Evolutionary conservation across 495 filamentous ascomycete species (phyloP).

Genomic region (Aspergillus conjunctus): DNA sequence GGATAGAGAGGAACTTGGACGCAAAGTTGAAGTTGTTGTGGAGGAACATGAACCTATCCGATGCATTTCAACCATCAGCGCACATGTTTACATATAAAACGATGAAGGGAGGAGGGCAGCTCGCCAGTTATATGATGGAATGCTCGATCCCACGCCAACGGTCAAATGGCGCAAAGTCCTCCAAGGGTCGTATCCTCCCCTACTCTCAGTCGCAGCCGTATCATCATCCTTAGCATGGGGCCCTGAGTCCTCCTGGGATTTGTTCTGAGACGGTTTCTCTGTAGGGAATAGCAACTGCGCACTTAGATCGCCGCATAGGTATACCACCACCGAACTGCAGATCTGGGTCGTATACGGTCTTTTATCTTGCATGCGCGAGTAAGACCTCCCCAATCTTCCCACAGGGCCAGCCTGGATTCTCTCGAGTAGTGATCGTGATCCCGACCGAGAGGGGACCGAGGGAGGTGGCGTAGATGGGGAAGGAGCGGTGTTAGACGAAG

Average conservation of each 20-base stretch:
- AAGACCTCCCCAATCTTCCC: constrained; percentile 50
- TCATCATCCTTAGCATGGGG: constrained; percentile 16
- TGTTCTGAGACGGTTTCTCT: constrained; percentile 20
- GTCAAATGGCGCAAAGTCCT: constrained; percentile 70
- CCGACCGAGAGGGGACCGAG: constrained; percentile 46
- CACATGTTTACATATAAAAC: not conserved
- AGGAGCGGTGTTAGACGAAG: constrained; percentile 1
- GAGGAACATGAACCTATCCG: constrained; percentile 75
- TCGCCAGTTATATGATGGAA: constrained; percentile 82
- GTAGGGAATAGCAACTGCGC: constrained; percentile 64
- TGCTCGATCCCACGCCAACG: constrained; percentile 70
- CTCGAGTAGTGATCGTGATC: constrained; percentile 60
- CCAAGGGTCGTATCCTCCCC: constrained; percentile 65
- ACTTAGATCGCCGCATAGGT: constrained; percentile 75
- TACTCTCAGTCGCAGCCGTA: constrained; percentile 29
- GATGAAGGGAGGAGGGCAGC: not conserved
- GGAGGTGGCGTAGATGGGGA: constrained; percentile 11
- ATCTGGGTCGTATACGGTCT: constrained; percentile 80
- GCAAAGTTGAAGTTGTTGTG: constrained; percentile 78
- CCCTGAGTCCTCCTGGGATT: constrained; percentile 7
- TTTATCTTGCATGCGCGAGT: constrained; percentile 66
- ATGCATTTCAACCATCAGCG: constrained; percentile 1
- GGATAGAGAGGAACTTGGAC: constrained; percentile 67
- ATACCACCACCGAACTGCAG: constrained; percentile 72
- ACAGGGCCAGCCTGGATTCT: constrained; percentile 58